Evolutionary conservation across 306 rosid species (phyloP), one percentile per base, ranked within the genome.

Genomic region (Vicia faba): DNA sequence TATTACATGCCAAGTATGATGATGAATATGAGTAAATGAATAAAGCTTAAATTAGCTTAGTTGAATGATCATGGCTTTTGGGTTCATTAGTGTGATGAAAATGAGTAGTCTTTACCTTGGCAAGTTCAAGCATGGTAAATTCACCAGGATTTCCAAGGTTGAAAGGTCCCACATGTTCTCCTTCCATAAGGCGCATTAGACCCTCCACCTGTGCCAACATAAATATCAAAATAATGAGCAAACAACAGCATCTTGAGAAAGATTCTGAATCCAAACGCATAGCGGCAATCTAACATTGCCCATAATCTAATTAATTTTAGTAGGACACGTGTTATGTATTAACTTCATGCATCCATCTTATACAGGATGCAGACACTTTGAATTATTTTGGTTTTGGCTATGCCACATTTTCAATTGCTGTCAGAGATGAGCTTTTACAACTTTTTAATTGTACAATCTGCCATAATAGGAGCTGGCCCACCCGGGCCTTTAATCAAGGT

Each of bases 81-180:
- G 51, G 28, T 44, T 67, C 44, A 56, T 45, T 35, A 44, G 45
- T 11, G 29, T 25, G 61, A 23, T 18, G 46, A 14, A 38, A 46
- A 61, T 33, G 28, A 61, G 5, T 5, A 60, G 48, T 69, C 6
- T 79, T 72, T 79, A 93, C 99, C 89, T 87, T 88, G 68, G 99
- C 99, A 65, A 93, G 99, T 76, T 93, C 97, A 57, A 93, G 97
- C 99, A 93, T 93, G 61, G 99, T 93, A 82, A 93, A 93, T 88
- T 93, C 99, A 70, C 99, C 99, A 0, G 99, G 99, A 33, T 93
- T 93, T 23, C 99, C 99, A 1, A 93, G 97, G 75, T 93, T 93
- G 83, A 93, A 93, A 55, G 99, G 99, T 56, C 99, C 99, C 20
- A 90, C 96, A 38, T 93, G 97, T 80, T 93, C 97, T 56, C 99